A percentile compares a stretch with the other conserved stretches of the same genome.
Evolutionary conservation across 257 asterid genomes (phyloP).

Genomic region (Solanum tarapatanum): DNA sequence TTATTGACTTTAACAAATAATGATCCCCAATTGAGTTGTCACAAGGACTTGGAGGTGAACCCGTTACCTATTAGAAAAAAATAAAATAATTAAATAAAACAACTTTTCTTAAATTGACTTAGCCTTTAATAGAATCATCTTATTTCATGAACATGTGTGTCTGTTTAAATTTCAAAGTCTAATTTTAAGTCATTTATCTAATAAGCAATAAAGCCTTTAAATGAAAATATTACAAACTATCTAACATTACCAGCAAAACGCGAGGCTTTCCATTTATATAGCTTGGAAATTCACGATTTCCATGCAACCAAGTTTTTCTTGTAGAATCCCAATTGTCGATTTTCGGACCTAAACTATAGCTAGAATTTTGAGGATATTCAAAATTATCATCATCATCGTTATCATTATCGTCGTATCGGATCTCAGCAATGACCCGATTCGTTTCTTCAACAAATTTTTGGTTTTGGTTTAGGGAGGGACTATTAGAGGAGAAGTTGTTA

Average conservation of each 20-base stretch:
- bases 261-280: constrained; percentile 14
- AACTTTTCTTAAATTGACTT: no score
- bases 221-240: background rate
- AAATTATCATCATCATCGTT: background rate
- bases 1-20: constrained; percentile 31
- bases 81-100: no score
- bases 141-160: background rate
- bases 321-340: constrained; percentile 22
- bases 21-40: constrained; percentile 33
- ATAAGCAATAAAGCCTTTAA: no score
- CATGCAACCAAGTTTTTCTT: constrained; percentile 21
- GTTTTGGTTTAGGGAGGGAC: background rate
- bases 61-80: constrained; percentile 7
- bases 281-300: constrained; percentile 17
- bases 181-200: no score
- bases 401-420: constrained; percentile 14
- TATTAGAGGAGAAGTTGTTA: constrained; percentile 5
- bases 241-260: constrained; percentile 14
- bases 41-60: constrained; percentile 30
- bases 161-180: background rate
- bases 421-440: constrained; percentile 25
- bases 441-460: constrained; percentile 4
- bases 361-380: background rate
- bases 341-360: constrained; percentile 29
- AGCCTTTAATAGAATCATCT: no score